A percentile compares a stretch with the other conserved stretches of the same genome.
These are phyloP conservation scores for Leccinum olivaceopallidum DNA, from an alignment of 768 basidiomycete genomes.

Conservation along the genomic window DNA sequence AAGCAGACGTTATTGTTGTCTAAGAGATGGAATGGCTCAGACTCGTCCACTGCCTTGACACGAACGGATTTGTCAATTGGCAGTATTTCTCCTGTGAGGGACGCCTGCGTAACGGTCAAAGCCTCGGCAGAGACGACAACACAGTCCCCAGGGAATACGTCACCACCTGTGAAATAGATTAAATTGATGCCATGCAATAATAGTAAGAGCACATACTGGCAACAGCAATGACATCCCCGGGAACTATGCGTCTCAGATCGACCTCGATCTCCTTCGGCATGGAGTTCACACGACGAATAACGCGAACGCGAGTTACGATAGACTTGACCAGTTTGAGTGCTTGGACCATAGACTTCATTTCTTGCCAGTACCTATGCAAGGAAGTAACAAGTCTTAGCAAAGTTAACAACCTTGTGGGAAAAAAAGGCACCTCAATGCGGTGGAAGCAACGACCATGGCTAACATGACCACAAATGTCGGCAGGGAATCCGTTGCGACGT, in stretches of 20 bases:
- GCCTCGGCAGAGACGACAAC: conserved; percentile 35
- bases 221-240: conserved; percentile 33
- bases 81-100: conserved; percentile 37
- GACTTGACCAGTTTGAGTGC: conserved; percentile 35
- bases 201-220: conserved; percentile 24
- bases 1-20: conserved; percentile 35
- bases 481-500: conserved; percentile 33
- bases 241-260: conserved; percentile 33
- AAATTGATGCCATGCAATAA: background rate
- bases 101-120: conserved; percentile 36
- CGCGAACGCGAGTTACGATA: conserved; percentile 34
- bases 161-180: conserved; percentile 24
- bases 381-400: background rate
- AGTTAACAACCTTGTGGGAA: background rate
- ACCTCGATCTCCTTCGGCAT: conserved; percentile 29
- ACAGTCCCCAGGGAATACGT: conserved; percentile 39
- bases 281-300: conserved; percentile 28
- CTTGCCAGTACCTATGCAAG: conserved; percentile 32
- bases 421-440: conserved; percentile 28
- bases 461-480: conserved; percentile 38
- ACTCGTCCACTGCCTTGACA: conserved; percentile 12
- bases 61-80: conserved; percentile 34
- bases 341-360: conserved; percentile 35
- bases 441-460: conserved; percentile 37
- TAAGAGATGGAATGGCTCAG: conserved; percentile 29